Evolutionary conservation across 768 basidiomycete genomes (phyloP).

Genomic region (Tylopilus intermedius): DNA sequence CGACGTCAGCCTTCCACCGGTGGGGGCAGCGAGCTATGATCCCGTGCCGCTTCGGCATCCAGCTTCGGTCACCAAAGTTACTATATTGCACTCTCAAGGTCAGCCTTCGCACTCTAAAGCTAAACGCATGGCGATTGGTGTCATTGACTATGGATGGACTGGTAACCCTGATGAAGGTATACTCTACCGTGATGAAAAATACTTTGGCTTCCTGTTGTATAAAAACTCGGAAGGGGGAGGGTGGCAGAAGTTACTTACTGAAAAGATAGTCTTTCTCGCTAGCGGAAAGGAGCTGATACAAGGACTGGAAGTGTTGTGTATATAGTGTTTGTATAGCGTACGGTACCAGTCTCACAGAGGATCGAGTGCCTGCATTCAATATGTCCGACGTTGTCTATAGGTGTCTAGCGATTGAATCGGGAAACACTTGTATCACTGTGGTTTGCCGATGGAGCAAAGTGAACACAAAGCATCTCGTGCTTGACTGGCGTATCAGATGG

Average conservation of each 20-base stretch:
- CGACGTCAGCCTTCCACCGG: slow-evolving; percentile 1
- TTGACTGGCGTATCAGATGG: no score
- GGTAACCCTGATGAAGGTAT: slow-evolving; percentile 8
- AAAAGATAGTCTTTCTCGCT: slow-evolving; percentile 17
- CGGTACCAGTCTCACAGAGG: not conserved
- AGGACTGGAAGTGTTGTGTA: slow-evolving; percentile 1
- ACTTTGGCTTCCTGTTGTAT: slow-evolving; percentile 20
- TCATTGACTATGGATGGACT: slow-evolving; percentile 21
- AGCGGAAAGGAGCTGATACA: slow-evolving; percentile 6
- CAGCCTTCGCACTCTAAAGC: not conserved
- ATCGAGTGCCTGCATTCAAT: no score
- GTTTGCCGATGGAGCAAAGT: no score
- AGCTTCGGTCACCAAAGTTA: slow-evolving; percentile 5
- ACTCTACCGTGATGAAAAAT: not conserved
- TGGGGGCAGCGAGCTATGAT: not conserved
- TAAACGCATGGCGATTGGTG: slow-evolving; percentile 14
- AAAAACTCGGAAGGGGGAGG: not conserved
- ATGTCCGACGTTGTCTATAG: no score
- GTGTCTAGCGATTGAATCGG: no score
- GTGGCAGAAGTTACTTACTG: slow-evolving; percentile 12
- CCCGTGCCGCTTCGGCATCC: not conserved
- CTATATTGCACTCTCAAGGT: not conserved
- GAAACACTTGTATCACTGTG: no score
- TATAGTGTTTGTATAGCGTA: not conserved
- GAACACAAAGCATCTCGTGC: no score